phyloP scores from a whole-genome alignment of 2,329 filamentous ascomycete species.

The Aspergillus awamori region DNA sequence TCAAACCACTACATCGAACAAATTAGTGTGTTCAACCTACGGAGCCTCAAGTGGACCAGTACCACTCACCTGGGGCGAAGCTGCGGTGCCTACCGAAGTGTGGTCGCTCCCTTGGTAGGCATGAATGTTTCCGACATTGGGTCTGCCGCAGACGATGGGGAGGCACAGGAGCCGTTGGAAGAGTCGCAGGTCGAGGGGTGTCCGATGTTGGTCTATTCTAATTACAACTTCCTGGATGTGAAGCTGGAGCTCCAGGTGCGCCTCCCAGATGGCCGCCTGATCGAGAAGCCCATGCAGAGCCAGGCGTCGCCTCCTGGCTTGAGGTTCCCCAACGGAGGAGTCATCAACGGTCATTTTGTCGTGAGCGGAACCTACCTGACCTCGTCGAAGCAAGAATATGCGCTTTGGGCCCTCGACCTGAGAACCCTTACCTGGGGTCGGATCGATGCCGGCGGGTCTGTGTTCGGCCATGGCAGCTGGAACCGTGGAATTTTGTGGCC shows the following conservation, averaged over 20 bases:
- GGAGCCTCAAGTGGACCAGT: conserved; percentile 93
- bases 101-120: conserved; percentile 75
- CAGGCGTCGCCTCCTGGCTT: conserved; percentile 86
- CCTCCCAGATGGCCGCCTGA: conserved; percentile 77
- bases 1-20: conserved; percentile 99
- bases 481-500: conserved; percentile 94
- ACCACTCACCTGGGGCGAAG: conserved; percentile 85
- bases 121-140: conserved; percentile 51
- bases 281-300: conserved; percentile 82
- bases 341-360: conserved; percentile 95
- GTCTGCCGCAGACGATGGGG: conserved; percentile 43
- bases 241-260: conserved; percentile 93
- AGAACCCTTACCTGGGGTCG: conserved; percentile 88
- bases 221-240: conserved; percentile 98
- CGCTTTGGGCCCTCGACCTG: conserved; percentile 90
- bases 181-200: conserved; percentile 47
- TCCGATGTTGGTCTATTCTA: conserved; percentile 95
- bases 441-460: conserved; percentile 90
- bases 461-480: conserved; percentile 97
- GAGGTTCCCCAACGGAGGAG: conserved; percentile 91
- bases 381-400: conserved; percentile 97
- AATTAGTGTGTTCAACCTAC: conserved; percentile 95
- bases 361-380: conserved; percentile 97
- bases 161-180: conserved; percentile 37
- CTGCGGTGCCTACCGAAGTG: conserved; percentile 94